Evolutionary conservation across 139 green algal genomes (phyloP), one percentile per base, ranked within the genome.

Genomic region (Coelastrella sp.): DNA sequence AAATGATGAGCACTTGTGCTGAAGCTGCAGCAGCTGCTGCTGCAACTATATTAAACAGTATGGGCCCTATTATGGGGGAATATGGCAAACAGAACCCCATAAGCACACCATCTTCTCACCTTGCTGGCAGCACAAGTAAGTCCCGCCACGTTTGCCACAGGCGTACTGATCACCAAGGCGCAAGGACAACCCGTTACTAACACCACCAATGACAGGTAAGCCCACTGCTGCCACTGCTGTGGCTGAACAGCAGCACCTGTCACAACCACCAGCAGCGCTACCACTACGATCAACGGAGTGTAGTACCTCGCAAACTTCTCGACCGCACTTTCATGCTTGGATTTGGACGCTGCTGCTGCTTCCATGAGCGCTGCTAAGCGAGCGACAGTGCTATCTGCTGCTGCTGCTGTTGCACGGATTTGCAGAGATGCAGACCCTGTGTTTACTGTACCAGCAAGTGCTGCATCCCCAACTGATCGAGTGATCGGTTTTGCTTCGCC

Each of bases 131-230:
- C 89, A 7, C 81, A 37, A 5, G 89, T 75, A 9, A 92, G 32
- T 21, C 77, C 93, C 13, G 81, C 90, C 23, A 97, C 90, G 25
- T 89, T 87, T 5, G 89, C 83, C 9, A 96, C 90, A 21, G 95
- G 95, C 17, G 95, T 97, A 37, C 90, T 93, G n/a, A 98, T 91
- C 40, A 98, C 94, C 35, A 98, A 88, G 23, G 95, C 95, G 79
- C 95, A 98, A 37, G 95, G 95, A 87, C 95, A 97, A 27, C 94
- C 94, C 6, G 90, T 92, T 17, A 98, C 94, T 19, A 98, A 88
- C 34, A 98, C 84, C 35, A 96, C 89, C 60, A 96, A 86, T 19
- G 95, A 91, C 40, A 94, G 84, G 81, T 96, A 95, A 11, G 92
- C 50, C 83, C 87, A 98, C 77, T 94, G 5, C 21, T 83, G 45